Percentiles rank a stretch among this genome's conserved stretches.
These are phyloP conservation scores for Pichia rugopelliculosa DNA, from an alignment of 805 yeast genomes.

Conservation along the genomic window DNA sequence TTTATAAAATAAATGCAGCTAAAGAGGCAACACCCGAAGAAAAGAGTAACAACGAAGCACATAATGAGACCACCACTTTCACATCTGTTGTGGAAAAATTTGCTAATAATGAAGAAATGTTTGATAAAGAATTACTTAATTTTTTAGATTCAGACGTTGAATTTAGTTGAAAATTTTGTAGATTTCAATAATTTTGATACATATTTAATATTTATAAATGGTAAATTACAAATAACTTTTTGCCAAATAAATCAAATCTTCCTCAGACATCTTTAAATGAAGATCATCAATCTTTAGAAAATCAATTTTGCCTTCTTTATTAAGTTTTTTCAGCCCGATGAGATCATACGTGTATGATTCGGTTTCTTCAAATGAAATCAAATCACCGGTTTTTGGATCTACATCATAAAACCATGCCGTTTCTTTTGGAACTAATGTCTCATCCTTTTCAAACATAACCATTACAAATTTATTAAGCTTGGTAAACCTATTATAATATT, in stretches of 20 bases:
- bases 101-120: not conserved
- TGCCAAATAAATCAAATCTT: conserved; percentile 38
- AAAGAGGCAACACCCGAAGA: not conserved
- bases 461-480: conserved; percentile 47
- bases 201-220: not conserved
- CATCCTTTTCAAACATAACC: conserved; percentile 53
- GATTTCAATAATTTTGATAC: not conserved
- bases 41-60: not conserved
- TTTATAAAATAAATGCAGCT: too few relatives aligned
- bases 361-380: conserved; percentile 43
- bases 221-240: conserved; percentile 34
- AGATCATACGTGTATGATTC: conserved; percentile 44
- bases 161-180: conserved; percentile 11
- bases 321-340: conserved; percentile 50
- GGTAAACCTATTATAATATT: conserved; percentile 37
- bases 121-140: conserved; percentile 10
- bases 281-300: conserved; percentile 45
- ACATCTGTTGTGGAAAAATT: not conserved
- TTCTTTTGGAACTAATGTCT: conserved; percentile 66
- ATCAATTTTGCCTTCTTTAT: conserved; percentile 36
- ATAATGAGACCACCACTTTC: not conserved
- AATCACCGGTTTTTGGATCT: conserved; percentile 35
- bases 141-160: conserved; percentile 24
- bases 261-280: conserved; percentile 61
- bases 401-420: conserved; percentile 60